Percentiles rank a stretch among this genome's conserved stretches.
phyloP scores from a whole-genome alignment of 2,329 filamentous ascomycete species.

The Cladosporium sp. region DNA sequence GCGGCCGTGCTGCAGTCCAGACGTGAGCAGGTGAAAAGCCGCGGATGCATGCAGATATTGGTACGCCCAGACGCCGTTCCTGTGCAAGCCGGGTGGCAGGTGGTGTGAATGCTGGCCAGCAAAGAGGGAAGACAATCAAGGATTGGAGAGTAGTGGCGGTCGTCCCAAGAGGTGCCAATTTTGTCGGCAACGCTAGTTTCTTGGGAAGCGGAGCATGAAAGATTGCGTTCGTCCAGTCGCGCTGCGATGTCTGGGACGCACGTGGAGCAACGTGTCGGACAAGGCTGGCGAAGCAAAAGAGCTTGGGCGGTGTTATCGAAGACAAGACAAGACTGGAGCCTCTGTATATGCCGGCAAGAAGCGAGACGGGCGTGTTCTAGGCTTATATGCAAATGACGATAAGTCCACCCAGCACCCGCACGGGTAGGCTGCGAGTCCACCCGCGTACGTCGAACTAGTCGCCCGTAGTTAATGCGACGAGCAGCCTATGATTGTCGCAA shows the following conservation, averaged over 20 bases:
- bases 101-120: not conserved
- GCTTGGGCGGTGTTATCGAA: not conserved
- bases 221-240: slow-evolving; percentile 10
- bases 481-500: too few relatives aligned
- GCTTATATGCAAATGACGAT: not conserved
- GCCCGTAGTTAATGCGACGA: too few relatives aligned
- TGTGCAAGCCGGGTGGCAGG: slow-evolving; percentile 18
- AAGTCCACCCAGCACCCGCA: not conserved
- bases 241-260: not conserved
- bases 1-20: slow-evolving; percentile 17
- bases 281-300: slow-evolving; percentile 7
- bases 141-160: slow-evolving; percentile 3
- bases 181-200: slow-evolving; percentile 4
- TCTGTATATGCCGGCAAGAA: not conserved
- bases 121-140: not conserved
- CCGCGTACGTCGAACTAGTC: too few relatives aligned
- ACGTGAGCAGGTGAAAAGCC: not conserved
- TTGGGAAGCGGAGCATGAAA: slow-evolving; percentile 6
- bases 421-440: too few relatives aligned
- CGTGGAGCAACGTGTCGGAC: slow-evolving; percentile 2
- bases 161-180: slow-evolving; percentile 5
- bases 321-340: not conserved
- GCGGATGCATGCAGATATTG: slow-evolving; percentile 20
- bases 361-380: slow-evolving; percentile 4
- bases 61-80: slow-evolving; percentile 34